Base-by-base conservation (phyloP, 192 early-diverging fungal species). In the Entophlyctis helioformis region DNA sequence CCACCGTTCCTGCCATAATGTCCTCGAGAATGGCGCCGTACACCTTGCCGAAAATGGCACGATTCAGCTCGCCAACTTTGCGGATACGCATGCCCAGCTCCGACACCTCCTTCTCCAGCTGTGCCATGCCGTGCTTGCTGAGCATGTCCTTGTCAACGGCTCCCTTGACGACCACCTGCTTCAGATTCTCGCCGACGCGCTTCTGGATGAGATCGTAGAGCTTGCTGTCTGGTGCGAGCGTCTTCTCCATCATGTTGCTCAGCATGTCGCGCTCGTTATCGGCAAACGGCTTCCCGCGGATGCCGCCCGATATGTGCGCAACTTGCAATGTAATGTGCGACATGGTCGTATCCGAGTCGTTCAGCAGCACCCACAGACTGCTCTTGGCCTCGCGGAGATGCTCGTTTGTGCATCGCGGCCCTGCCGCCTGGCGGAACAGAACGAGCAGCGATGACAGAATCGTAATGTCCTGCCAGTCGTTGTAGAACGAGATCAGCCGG, bases 401-500 rank as follows among this genome's bases (percentile, higher is more conserved):
- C 20, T 55, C 53, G 2, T 27, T 32, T 9, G 29, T 37, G 22
- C 52, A 44, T 31, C 42, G 51, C 12, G 55, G 56, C 1, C 71
- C 71, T 22, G 43, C 43, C 1, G 57, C 48, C 39, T 70, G 67
- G 20, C 46, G 36, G 49, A 63, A 75, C 24, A 75, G 39, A 5
- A 75, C 49, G 1, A 75, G 45, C 3, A 75, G 37, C 13, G 47
- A 39, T 3, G 53, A 48, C 46, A 67, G 57, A 40, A 75, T 75
- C 10, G 65, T 66, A 11, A 75, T 53, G 48, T 75, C 72, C 39
- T 75, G 72, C 59, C 66, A 64, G 38, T 68, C 65, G 50, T 72
- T 75, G 51, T 68, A 61, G 53, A 46, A 64, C n/a, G 54, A 29
- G 26, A 66, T 38, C 7, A 75, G 54, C 15, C 72, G 59, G 13